Percentiles rank a stretch among this genome's conserved stretches.
Evolutionary conservation across 2,329 filamentous ascomycete genomes (phyloP).

Genomic region (Colletotrichum aenigma): DNA sequence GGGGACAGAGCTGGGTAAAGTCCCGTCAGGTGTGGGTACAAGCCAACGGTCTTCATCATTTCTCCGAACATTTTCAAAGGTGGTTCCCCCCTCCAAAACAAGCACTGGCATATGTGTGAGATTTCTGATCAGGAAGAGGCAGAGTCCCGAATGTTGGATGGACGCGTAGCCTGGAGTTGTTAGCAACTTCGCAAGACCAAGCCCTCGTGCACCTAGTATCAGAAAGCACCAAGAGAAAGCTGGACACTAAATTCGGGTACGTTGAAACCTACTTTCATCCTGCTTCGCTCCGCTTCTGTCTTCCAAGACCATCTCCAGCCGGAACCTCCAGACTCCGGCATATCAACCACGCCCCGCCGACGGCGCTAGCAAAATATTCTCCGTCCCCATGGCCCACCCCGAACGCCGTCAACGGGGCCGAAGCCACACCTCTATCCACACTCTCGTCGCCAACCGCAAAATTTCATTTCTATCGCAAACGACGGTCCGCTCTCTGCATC

Average conservation of each 20-base stretch:
- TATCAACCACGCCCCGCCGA: background rate
- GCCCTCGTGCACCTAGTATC: too few relatives aligned
- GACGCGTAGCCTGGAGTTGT: too few relatives aligned
- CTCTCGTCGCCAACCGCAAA: background rate
- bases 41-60: fast-evolving
- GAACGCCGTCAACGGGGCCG: background rate
- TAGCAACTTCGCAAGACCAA: too few relatives aligned
- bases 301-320: too few relatives aligned
- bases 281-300: too few relatives aligned
- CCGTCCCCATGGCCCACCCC: background rate
- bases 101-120: fast-evolving
- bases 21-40: fast-evolving
- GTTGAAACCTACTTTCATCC: too few relatives aligned
- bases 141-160: too few relatives aligned
- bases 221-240: too few relatives aligned
- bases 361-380: background rate
- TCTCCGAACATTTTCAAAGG: background rate
- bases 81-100: too few relatives aligned
- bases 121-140: too few relatives aligned
- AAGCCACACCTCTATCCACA: background rate
- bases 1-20: background rate
- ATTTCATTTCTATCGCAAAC: background rate
- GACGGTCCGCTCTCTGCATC: background rate
- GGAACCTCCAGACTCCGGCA: too few relatives aligned
- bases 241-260: too few relatives aligned